A percentile compares a stretch with the other conserved stretches of the same genome.
These are phyloP conservation scores for Boletus sp. DNA, from an alignment of 1,284 basidiomycete genomes.

Conservation along the genomic window DNA sequence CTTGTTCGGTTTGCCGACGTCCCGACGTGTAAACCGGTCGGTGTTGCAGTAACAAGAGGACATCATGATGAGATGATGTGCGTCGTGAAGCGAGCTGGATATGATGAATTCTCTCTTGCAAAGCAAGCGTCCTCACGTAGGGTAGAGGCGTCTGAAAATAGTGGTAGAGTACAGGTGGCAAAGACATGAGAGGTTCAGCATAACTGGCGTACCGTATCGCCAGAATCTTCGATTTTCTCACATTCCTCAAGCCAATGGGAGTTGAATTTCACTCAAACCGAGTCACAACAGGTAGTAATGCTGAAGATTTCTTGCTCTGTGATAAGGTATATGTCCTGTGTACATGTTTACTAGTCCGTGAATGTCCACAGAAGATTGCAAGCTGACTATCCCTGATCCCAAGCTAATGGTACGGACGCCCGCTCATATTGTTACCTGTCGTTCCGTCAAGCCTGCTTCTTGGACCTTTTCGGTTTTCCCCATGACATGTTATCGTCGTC, in stretches of 20 bases:
- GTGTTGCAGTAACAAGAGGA: slow-evolving; percentile 78
- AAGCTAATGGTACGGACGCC: background rate
- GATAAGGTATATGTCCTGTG: background rate
- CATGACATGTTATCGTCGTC: slow-evolving; percentile 31
- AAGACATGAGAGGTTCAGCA: slow-evolving; percentile 35
- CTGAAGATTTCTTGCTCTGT: background rate
- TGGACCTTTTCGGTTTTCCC: slow-evolving; percentile 15
- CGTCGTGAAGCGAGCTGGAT: slow-evolving; percentile 55
- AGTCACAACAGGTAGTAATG: background rate
- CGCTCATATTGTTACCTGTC: background rate
- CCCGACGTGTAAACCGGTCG: slow-evolving; percentile 93
- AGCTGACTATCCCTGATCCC: background rate
- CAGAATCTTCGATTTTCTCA: background rate
- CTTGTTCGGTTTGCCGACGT: slow-evolving; percentile 71
- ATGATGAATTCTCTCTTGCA: slow-evolving; percentile 69
- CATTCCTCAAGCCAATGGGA: background rate
- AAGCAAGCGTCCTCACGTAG: slow-evolving; percentile 61
- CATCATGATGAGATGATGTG: slow-evolving; percentile 50
- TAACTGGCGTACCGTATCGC: no score
- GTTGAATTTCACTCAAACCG: background rate
- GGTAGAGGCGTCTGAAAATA: slow-evolving; percentile 71
- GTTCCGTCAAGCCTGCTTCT: slow-evolving; percentile 4
- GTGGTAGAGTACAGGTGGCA: slow-evolving; percentile 74
- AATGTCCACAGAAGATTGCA: slow-evolving; percentile 1
- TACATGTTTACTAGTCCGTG: background rate